Conservation (phyloP, 2,329 filamentous ascomycete genomes). For the Ophiostoma angusticollis region DNA sequence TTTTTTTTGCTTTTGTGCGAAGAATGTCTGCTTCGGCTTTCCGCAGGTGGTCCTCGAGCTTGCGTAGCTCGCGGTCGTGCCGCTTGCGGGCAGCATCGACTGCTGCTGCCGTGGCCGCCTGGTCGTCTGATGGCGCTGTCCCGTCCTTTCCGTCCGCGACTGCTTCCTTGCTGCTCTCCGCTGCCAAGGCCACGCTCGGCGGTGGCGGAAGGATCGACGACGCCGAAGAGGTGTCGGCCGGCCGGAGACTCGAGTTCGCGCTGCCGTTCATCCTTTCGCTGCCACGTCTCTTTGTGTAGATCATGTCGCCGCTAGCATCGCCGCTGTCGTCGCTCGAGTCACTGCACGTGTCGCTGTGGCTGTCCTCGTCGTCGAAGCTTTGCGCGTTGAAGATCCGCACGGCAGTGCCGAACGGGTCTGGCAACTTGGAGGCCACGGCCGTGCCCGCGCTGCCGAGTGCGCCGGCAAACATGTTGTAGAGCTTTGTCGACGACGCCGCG, state of each 20-base stretch:
- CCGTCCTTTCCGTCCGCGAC: no score
- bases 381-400: slow-evolving; percentile 5
- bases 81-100: slow-evolving; percentile 20
- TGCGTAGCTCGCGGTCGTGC: slow-evolving; percentile 52
- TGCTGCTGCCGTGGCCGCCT: slow-evolving; percentile 9
- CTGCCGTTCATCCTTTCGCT: no score
- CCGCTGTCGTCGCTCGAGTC: slow-evolving; percentile 15
- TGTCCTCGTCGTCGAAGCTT: not conserved
- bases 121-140: no score
- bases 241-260: no score
- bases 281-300: no score
- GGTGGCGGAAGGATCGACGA: no score
- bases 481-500: slow-evolving; percentile 20
- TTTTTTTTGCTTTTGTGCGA: no score
- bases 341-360: slow-evolving; percentile 12
- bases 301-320: not conserved
- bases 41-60: slow-evolving; percentile 45
- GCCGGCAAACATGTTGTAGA: slow-evolving; percentile 43
- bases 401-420: slow-evolving; percentile 19
- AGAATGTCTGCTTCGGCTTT: slow-evolving; percentile 42
- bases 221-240: no score
- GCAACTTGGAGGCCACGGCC: slow-evolving; percentile 28
- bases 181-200: no score
- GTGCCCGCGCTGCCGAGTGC: slow-evolving; percentile 39
- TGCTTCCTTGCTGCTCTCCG: no score